Percentiles rank a stretch among this genome's conserved stretches.
Conservation (phyloP, 345 rosid species). For the Hibiscus syriacus region DNA sequence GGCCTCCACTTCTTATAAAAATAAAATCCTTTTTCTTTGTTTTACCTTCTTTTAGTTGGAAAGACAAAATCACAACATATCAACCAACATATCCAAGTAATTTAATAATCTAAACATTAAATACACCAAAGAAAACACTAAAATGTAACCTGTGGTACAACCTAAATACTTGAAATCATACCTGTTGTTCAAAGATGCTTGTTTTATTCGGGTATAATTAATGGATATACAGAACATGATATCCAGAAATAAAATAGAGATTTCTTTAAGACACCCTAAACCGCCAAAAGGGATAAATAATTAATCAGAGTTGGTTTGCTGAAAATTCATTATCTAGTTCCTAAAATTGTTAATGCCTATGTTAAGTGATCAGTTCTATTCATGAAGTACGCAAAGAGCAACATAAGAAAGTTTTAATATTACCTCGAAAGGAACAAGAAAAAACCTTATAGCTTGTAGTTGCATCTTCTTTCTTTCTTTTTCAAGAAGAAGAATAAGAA, state of each 20-base stretch:
- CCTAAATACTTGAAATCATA: conserved; percentile 17
- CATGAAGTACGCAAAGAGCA: background rate
- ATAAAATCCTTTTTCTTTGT: background rate
- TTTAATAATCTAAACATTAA: background rate
- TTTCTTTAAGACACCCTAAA: conserved; percentile 33
- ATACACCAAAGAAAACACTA: background rate
- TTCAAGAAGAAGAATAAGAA: background rate
- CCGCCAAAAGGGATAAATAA: conserved; percentile 20
- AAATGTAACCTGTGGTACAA: background rate
- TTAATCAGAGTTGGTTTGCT: background rate
- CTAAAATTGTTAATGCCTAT: background rate
- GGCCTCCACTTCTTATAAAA: too few species aligned
- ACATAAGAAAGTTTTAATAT: background rate
- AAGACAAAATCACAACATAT: background rate
- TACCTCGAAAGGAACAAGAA: background rate
- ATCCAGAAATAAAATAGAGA: conserved; percentile 47
- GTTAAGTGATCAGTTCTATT: background rate
- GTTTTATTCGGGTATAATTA: conserved; percentile 41
- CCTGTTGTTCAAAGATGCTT: conserved; percentile 34
- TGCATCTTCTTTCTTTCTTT: background rate
- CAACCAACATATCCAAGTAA: background rate
- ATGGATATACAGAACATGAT: conserved; percentile 50
- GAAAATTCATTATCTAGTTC: background rate
- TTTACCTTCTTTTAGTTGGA: background rate
- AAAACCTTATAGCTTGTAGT: background rate